A percentile compares a stretch with the other conserved stretches of the same genome.
phyloP scores from a whole-genome alignment of 768 basidiomycete species.

The Boletus reticuloceps region DNA sequence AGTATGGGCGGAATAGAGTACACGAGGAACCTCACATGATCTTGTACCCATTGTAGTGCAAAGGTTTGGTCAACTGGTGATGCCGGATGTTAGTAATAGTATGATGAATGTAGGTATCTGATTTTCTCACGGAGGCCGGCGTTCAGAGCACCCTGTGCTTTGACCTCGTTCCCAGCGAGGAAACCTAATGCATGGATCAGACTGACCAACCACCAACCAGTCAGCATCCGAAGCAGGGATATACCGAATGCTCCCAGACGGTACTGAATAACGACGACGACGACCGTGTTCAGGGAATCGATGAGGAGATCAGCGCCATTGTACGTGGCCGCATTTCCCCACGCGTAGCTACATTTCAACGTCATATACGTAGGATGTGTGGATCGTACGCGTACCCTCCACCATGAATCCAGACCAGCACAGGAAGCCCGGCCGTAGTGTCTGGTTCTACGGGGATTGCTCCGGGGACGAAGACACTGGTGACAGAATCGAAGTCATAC shows the following conservation, averaged over 20 bases:
- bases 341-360: constrained; percentile 19
- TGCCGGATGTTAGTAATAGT: background rate
- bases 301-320: constrained; percentile 25
- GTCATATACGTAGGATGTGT: background rate
- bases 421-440: constrained; percentile 20
- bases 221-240: background rate
- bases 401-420: constrained; percentile 38
- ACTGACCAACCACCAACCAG: background rate
- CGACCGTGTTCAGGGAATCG: constrained; percentile 20
- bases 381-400: constrained; percentile 24
- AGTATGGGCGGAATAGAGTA: background rate
- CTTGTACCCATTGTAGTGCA: constrained; percentile 36
- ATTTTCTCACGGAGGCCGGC: constrained; percentile 31
- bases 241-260: constrained; percentile 35
- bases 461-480: constrained; percentile 14
- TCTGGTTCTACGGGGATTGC: background rate
- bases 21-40: constrained; percentile 20
- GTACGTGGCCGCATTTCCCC: constrained; percentile 13
- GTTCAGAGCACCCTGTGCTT: constrained; percentile 32
- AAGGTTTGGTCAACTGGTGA: constrained; percentile 34
- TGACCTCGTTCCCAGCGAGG: constrained; percentile 29
- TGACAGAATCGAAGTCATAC: background rate
- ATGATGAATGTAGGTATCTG: background rate
- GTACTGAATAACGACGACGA: constrained; percentile 34
- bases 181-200: constrained; percentile 25